phyloP scores from a whole-genome alignment of 2,329 filamentous ascomycete genomes.

The Phyllosticta citribraziliensis region DNA sequence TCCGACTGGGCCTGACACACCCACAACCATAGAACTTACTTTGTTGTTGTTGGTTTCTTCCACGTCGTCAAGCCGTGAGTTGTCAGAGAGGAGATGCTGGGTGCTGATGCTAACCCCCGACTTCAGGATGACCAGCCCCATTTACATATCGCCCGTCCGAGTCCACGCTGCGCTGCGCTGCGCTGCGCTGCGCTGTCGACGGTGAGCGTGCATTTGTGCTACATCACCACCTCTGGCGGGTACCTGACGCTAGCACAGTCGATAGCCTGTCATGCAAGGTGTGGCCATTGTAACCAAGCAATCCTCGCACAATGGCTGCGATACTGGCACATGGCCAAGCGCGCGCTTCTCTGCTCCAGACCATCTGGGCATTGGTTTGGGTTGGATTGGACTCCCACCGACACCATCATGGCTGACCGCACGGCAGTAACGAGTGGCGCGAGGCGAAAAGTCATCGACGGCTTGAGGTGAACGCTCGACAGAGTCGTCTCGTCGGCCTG shows the following conservation, averaged over 20 bases:
- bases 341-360: not conserved
- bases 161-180: not conserved
- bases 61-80: not conserved
- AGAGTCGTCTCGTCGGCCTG: not conserved
- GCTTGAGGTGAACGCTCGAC: not conserved
- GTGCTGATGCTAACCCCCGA: not conserved
- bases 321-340: not conserved
- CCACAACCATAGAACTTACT: not conserved
- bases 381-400: not conserved
- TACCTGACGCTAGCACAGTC: conserved; percentile 10
- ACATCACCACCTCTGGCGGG: not conserved
- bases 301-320: not conserved
- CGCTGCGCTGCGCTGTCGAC: not conserved
- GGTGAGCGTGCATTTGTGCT: not conserved
- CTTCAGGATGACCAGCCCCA: not conserved
- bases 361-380: not conserved
- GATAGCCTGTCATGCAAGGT: conserved; percentile 10
- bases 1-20: not conserved
- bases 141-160: not conserved
- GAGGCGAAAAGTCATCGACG: not conserved
- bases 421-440: not conserved
- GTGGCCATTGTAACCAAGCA: not conserved
- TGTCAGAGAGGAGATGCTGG: not conserved
- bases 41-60: not conserved
- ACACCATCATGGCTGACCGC: not conserved